Evolutionary conservation across 2,329 filamentous ascomycete species (phyloP).

Genomic region (Fusarium sp.): DNA sequence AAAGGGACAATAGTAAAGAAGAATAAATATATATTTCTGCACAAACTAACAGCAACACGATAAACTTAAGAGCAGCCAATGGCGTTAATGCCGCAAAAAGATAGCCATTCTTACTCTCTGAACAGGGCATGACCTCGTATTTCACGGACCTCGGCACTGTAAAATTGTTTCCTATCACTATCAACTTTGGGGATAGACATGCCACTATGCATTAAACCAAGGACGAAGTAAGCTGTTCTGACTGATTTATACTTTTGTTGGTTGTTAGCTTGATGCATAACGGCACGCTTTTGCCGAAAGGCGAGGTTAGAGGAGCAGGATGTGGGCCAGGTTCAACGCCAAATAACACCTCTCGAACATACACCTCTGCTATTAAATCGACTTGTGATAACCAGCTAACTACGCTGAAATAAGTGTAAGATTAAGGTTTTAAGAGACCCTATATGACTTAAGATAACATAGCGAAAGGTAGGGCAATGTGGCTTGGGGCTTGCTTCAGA

Average conservation of each 20-base stretch:
- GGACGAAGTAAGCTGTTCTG: too few relatives aligned
- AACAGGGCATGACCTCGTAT: not conserved
- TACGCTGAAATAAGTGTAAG: not conserved
- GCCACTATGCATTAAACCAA: too few relatives aligned
- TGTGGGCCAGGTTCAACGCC: not conserved
- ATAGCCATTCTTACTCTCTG: not conserved
- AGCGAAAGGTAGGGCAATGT: not conserved
- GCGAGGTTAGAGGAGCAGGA: not conserved
- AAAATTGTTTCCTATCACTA: not conserved
- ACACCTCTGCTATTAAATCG: too few relatives aligned
- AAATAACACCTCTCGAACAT: not conserved
- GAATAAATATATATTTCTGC: not conserved
- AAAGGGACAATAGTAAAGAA: accelerated
- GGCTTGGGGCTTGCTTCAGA: not conserved
- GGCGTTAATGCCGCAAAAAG: not conserved
- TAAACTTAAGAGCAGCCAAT: not conserved
- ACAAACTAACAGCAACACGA: accelerated
- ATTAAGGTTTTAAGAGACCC: too few relatives aligned
- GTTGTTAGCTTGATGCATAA: not conserved
- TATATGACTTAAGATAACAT: accelerated
- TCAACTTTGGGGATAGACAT: too few relatives aligned
- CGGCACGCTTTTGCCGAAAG: not conserved
- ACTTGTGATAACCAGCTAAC: not conserved
- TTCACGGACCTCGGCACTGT: not conserved
- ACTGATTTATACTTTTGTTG: too few relatives aligned